Percentiles rank a stretch among this genome's conserved stretches.
These are phyloP conservation scores for Violaceomyces palustris DNA, from an alignment of 1,284 basidiomycete genomes.

Conservation along the genomic window DNA sequence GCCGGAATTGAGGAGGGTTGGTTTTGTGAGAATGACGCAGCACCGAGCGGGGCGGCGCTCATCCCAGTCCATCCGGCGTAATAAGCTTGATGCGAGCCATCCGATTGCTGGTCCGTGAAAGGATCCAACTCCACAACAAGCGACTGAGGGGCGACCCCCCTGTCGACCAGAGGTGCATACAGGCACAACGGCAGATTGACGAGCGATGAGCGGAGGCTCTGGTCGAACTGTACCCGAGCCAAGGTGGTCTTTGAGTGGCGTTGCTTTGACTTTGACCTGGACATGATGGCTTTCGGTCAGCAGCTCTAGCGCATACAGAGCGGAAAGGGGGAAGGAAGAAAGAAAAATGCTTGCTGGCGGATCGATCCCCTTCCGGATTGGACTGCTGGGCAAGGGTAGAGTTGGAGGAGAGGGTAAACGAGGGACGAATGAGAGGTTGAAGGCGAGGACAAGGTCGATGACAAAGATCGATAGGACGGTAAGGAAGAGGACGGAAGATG, in stretches of 20 bases:
- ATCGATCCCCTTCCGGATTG: too few species aligned
- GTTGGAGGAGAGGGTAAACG: too few species aligned
- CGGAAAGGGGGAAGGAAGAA: too few species aligned
- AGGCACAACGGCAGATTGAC: slow-evolving; percentile 48
- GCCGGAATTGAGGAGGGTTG: slow-evolving; percentile 11
- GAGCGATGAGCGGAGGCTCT: slow-evolving; percentile 41
- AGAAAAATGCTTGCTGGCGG: too few species aligned
- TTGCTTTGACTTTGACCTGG: slow-evolving; percentile 16
- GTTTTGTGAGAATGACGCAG: too few species aligned
- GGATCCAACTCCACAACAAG: slow-evolving; percentile 46
- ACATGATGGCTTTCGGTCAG: slow-evolving; percentile 14
- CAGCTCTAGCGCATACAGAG: too few species aligned
- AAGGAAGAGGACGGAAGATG: too few species aligned
- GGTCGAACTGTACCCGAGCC: slow-evolving; percentile 34
- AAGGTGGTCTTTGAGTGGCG: slow-evolving; percentile 25
- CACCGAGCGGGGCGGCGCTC: slow-evolving; percentile 29
- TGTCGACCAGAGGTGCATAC: slow-evolving; percentile 44
- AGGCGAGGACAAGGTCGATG: too few species aligned
- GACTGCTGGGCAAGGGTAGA: too few species aligned
- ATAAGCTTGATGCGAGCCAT: slow-evolving; percentile 8
- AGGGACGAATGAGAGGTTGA: too few species aligned
- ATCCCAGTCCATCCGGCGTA: slow-evolving; percentile 49
- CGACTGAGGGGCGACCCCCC: slow-evolving; percentile 46
- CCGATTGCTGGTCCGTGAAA: background rate
- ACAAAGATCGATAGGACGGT: too few species aligned